These are phyloP conservation scores for Fusarium continuum DNA, from an alignment of 2,329 filamentous ascomycete species.

Conservation along the genomic window DNA sequence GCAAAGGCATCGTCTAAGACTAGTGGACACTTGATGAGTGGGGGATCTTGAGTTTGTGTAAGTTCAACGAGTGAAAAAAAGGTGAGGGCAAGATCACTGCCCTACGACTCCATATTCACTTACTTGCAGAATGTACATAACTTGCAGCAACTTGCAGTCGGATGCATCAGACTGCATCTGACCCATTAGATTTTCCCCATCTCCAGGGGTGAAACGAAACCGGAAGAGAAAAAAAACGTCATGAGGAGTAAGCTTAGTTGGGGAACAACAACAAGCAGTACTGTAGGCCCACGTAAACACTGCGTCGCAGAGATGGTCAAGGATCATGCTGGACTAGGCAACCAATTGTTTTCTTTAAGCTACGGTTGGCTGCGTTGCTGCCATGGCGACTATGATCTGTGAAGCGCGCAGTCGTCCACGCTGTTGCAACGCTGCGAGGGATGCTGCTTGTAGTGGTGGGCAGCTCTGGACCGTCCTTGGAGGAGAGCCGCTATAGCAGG, in stretches of 20 bases:
- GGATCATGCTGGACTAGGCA: constrained; percentile 41
- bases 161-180: neutral
- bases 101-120: neutral
- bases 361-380: constrained; percentile 42
- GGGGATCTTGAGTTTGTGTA: constrained; percentile 23
- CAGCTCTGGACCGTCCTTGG: constrained; percentile 33
- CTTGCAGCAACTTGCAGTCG: neutral
- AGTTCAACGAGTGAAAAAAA: constrained; percentile 3
- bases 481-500: constrained; percentile 35
- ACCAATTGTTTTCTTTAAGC: constrained; percentile 35
- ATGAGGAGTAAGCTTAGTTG: constrained; percentile 32
- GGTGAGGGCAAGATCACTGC: constrained; percentile 7
- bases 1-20: constrained; percentile 26
- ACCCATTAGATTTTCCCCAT: constrained; percentile 17
- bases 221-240: constrained; percentile 30
- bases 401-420: constrained; percentile 18
- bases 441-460: constrained; percentile 18
- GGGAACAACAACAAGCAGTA: constrained; percentile 33
- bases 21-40: constrained; percentile 30
- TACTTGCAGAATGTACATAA: neutral
- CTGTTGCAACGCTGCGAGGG: constrained; percentile 31
- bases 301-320: constrained; percentile 23
- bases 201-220: constrained; percentile 32
- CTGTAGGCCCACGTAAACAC: constrained; percentile 33
- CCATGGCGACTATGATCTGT: constrained; percentile 45